These are phyloP conservation scores for Parmelia sp. DNA, from an alignment of 495 filamentous ascomycete species.

Conservation along the genomic window DNA sequence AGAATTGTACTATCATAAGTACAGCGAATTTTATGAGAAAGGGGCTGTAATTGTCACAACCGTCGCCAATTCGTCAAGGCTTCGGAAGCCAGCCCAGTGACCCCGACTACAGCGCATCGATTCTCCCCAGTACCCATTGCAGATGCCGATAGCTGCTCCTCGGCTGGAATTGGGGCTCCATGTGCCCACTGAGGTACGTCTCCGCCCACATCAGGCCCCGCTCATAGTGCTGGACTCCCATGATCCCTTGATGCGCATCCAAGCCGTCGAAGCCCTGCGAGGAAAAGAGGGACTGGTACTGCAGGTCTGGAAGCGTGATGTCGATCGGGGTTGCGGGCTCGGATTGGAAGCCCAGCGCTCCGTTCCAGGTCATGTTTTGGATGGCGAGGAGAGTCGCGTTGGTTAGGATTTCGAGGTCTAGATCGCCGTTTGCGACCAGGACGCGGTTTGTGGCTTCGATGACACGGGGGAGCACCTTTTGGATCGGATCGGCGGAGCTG, in stretches of 20 bases:
- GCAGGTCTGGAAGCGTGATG: conserved; percentile 22
- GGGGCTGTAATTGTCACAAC: too few relatives aligned
- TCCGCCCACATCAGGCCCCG: conserved; percentile 16
- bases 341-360: conserved; percentile 59
- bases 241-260: conserved; percentile 8
- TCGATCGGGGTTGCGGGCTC: conserved; percentile 34
- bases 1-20: too few relatives aligned
- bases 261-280: conserved; percentile 5
- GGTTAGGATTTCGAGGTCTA: conserved; percentile 55
- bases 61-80: too few relatives aligned
- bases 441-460: conserved; percentile 66
- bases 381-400: conserved; percentile 65
- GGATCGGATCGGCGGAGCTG: conserved; percentile 46
- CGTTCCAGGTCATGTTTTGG: conserved; percentile 83
- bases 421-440: conserved; percentile 60
- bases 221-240: conserved; percentile 15
- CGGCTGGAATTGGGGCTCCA: conserved; percentile 14
- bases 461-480: conserved; percentile 40
- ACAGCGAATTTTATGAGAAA: too few relatives aligned
- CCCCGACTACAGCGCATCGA: conserved; percentile 6
- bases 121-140: conserved; percentile 7
- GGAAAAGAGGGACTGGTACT: conserved; percentile 19
- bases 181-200: conserved; percentile 7
- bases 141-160: conserved; percentile 13
- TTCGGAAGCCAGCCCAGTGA: too few relatives aligned